Conservation (phyloP, 192 early-diverging fungal genomes). For the Mortierella antarctica region DNA sequence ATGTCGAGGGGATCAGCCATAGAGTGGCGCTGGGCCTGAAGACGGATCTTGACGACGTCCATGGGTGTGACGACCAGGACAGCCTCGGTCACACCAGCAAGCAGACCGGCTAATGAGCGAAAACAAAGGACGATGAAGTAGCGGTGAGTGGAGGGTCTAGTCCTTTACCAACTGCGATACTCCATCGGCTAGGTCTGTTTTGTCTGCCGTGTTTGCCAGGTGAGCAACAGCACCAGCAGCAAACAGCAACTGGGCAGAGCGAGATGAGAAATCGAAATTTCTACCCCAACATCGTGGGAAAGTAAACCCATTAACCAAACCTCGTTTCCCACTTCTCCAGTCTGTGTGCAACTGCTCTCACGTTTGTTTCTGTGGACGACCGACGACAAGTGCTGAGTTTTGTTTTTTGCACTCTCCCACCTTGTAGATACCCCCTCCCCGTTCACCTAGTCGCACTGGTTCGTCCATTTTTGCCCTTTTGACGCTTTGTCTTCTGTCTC, state of each 20-base stretch:
- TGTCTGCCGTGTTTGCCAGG: not conserved
- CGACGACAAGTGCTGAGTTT: not conserved
- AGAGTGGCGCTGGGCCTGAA: slow-evolving; percentile 96
- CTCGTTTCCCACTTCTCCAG: not conserved
- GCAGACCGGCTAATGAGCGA: slow-evolving; percentile 79
- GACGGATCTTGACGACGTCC: slow-evolving; percentile 99
- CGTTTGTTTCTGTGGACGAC: no score
- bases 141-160: slow-evolving; percentile 1
- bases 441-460: not conserved
- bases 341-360: not conserved
- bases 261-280: not conserved
- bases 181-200: no score
- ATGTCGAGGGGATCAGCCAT: slow-evolving; percentile 96
- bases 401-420: not conserved
- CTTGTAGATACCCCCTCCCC: not conserved
- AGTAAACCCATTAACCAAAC: slow-evolving; percentile 5
- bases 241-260: no score
- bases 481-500: not conserved
- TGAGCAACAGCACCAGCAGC: not conserved
- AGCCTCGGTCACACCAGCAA: slow-evolving; percentile 94
- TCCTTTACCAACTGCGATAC: not conserved
- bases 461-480: slow-evolving; percentile 1
- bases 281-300: slow-evolving; percentile 10
- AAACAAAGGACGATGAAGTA: slow-evolving; percentile 10
- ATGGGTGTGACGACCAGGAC: slow-evolving; percentile 96